These are phyloP conservation scores for Angophora floribunda DNA, from an alignment of 345 rosid species.

Conservation along the genomic window DNA sequence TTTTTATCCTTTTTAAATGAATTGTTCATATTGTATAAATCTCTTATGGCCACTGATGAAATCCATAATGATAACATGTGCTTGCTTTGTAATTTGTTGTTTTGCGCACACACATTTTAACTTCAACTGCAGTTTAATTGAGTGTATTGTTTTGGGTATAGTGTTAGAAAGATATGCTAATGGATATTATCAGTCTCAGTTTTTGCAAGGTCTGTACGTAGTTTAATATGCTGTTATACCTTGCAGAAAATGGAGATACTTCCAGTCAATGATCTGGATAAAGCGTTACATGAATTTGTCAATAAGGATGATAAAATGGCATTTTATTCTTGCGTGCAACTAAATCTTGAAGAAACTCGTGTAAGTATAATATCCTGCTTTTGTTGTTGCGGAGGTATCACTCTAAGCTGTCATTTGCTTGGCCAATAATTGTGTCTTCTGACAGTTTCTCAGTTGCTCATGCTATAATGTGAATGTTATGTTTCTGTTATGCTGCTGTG, in stretches of 20 bases:
- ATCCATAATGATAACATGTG: neutral
- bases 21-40: neutral
- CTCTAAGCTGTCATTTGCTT: neutral
- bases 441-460: neutral
- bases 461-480: neutral
- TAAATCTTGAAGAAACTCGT: conserved; percentile 92
- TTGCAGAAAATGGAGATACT: conserved; percentile 98
- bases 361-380: conserved; percentile 31
- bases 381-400: neutral
- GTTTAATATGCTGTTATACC: neutral
- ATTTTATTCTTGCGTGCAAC: conserved; percentile 72
- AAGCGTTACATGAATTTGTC: conserved; percentile 91
- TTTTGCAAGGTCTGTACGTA: neutral
- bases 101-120: neutral
- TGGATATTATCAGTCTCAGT: neutral
- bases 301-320: conserved; percentile 96
- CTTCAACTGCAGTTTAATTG: neutral
- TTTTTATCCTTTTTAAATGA: neutral
- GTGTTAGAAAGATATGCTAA: neutral
- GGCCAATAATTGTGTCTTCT: neutral
- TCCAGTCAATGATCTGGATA: conserved; percentile 92
- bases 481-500: neutral
- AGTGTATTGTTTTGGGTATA: neutral
- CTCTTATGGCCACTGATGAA: neutral
- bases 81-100: neutral